Conservation (phyloP, 257 asterid genomes). For the Salvia hispanica region DNA sequence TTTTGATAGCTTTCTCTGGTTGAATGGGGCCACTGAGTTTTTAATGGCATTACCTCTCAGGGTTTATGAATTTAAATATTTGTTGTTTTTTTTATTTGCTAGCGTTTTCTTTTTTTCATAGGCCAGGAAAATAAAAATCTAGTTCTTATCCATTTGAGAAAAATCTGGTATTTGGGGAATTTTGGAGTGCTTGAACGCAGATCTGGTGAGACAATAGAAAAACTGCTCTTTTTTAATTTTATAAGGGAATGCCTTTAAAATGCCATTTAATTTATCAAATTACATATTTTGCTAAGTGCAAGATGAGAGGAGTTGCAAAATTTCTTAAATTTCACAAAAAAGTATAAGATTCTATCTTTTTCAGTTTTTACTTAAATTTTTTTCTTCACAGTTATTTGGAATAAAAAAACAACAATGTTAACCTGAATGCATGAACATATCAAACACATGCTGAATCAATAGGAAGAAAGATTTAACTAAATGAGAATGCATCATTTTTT, state of each 20-base stretch:
- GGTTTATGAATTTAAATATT: constrained; percentile 2
- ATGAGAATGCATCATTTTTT: background rate
- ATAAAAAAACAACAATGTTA: background rate
- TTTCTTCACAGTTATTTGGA: constrained; percentile 2
- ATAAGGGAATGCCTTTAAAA: constrained; percentile 15
- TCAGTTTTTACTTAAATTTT: too few relatives aligned
- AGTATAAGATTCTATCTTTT: background rate
- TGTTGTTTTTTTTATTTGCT: background rate
- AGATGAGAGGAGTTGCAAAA: constrained; percentile 24
- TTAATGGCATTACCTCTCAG: constrained; percentile 1
- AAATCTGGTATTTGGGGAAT: constrained; percentile 97
- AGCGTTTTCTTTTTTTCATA: constrained; percentile 32
- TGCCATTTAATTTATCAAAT: constrained; percentile 12
- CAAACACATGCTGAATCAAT: background rate
- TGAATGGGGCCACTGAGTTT: constrained; percentile 1
- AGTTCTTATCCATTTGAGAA: constrained; percentile 96
- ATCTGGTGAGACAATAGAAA: constrained; percentile 66
- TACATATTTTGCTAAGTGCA: background rate
- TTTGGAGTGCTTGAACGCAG: constrained; percentile 99
- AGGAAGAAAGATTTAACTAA: constrained; percentile 2
- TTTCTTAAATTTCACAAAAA: constrained; percentile 11
- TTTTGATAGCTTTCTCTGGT: constrained; percentile 9
- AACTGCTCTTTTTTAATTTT: constrained; percentile 5
- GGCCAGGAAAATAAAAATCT: constrained; percentile 93
- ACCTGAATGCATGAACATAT: background rate